Evolutionary conservation across 2,329 filamentous ascomycete species (phyloP).

Genomic region (Aspergillus pseudotamarii): DNA sequence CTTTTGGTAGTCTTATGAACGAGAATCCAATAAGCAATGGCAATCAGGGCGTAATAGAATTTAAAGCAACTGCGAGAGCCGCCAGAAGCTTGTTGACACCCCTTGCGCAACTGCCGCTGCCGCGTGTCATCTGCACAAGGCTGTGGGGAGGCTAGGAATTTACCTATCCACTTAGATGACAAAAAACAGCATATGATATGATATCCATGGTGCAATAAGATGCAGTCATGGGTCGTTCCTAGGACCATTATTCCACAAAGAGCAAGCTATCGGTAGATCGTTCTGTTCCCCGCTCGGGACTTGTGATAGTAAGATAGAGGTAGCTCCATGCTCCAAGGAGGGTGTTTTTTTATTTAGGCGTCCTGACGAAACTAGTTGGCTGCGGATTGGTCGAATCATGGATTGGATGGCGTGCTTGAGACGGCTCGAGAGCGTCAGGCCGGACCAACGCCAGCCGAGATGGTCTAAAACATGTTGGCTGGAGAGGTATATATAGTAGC

Average conservation of each 20-base stretch:
- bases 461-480: not conserved
- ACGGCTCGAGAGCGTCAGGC: too few relatives aligned
- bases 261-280: not conserved
- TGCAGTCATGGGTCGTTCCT: not conserved
- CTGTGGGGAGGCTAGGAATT: not conserved
- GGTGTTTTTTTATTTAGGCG: not conserved
- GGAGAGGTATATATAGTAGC: not conserved
- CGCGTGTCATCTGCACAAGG: not conserved
- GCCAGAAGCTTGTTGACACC: not conserved
- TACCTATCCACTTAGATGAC: not conserved
- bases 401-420: conserved; percentile 10
- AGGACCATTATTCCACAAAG: not conserved
- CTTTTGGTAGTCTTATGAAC: not conserved
- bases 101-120: not conserved
- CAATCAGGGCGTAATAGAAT: not conserved
- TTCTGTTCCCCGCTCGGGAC: not conserved
- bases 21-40: not conserved
- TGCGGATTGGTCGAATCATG: conserved; percentile 7
- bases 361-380: conserved; percentile 4
- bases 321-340: not conserved
- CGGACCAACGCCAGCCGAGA: not conserved
- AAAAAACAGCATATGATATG: not conserved
- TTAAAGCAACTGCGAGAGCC: not conserved
- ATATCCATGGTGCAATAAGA: not conserved
- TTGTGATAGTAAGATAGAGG: not conserved